Percentiles rank a stretch among this genome's conserved stretches.
Conservation (phyloP, 176 grass and related monocot genomes). For the Aegilops tauschii region DNA sequence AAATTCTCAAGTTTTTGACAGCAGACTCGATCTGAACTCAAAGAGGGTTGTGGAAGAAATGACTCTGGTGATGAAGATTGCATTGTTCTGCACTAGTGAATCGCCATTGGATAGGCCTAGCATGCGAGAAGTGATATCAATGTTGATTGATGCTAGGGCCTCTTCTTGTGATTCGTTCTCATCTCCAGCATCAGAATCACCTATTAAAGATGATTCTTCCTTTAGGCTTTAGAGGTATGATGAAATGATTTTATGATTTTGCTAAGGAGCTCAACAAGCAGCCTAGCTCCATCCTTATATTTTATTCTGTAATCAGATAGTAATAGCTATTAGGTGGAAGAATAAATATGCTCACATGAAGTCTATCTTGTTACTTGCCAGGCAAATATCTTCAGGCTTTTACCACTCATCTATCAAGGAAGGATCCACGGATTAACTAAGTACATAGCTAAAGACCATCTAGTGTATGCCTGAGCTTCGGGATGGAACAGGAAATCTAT, state of each 20-base stretch:
- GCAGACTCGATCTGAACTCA: conserved; percentile 56
- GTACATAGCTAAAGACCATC: conserved; percentile 14
- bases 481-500: neutral
- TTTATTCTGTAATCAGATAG: neutral
- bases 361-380: conserved; percentile 8
- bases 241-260: neutral
- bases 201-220: conserved; percentile 28
- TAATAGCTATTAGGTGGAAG: neutral
- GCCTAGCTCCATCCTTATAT: neutral
- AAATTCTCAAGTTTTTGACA: conserved; percentile 61
- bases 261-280: neutral
- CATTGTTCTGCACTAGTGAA: conserved; percentile 89
- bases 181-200: conserved; percentile 52
- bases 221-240: conserved; percentile 37
- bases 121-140: conserved; percentile 94
- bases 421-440: neutral
- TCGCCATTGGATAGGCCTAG: conserved; percentile 84
- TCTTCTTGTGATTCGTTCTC: conserved; percentile 52
- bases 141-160: conserved; percentile 76
- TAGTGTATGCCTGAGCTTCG: neutral
- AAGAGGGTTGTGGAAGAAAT: conserved; percentile 68
- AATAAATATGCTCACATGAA: neutral
- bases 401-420: neutral
- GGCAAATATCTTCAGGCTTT: conserved; percentile 5
- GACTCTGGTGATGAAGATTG: conserved; percentile 85